Evolutionary conservation across 2,329 filamentous ascomycete species (phyloP), one percentile per base, ranked within the genome.

Genomic region (Scopulariopsis brevicaulis): DNA sequence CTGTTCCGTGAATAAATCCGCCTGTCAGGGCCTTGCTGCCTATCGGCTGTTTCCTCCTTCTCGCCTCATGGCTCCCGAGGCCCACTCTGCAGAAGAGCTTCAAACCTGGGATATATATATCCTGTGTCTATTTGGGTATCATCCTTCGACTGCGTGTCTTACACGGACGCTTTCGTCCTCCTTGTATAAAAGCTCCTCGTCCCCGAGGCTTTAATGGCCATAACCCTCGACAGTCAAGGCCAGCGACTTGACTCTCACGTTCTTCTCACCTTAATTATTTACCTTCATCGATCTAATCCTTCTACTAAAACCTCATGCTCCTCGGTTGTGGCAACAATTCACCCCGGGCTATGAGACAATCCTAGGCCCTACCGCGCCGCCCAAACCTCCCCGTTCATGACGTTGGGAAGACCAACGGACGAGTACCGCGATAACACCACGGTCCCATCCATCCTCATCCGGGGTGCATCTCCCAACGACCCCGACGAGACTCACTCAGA

Each of bases 371-470:
- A 2, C 32, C 55, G 15, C 28, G 24, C 35, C 40, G 37, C 55
- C 32, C 48, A 57, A 24, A 11, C 25, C 12, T 22, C 28, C 25
- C 43, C 28, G 55, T 56, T 50, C 55, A 57, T 57, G 55, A 52
- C 25, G 22, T 22, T n/a, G 22, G 24, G 48, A 24, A n/a, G n/a
- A 1, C 32, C 55, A 35, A 15, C 48, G 3, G n/a, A 40, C 32
- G 20, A 28, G 7, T 32, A n/a, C 37, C 52, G 48, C 48, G 25
- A 40, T n/a, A 57, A 24, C 34, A 37, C 48, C 22, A n/a, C 25
- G 4, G 32, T 57, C 14, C 55, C 55, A 10, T 52, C 55, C 4
- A 57, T 57, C 34, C 46, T 57, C 20, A 48, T 57, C n/a, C 55
- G 55, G 11, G 35, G 34, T 28, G 55, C 55, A 53, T 57, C 55